phyloP scores from a whole-genome alignment of 805 yeast species.

The Hanseniaspora clermontiae region DNA sequence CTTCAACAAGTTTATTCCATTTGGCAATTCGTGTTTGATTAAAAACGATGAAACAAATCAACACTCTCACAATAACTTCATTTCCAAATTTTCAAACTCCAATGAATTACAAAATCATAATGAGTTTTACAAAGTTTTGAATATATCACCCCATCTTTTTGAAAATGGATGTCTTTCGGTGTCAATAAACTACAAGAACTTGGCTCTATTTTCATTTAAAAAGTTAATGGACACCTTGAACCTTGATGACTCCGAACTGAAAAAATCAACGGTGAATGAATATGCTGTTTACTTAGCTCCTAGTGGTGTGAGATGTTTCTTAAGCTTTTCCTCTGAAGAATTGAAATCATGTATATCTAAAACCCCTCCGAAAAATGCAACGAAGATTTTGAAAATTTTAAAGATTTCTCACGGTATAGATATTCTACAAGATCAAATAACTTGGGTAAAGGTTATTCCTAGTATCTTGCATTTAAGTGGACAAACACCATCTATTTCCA shows the following conservation, averaged over 20 bases:
- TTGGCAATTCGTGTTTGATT: slow-evolving; percentile 36
- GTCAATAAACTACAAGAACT: slow-evolving; percentile 26
- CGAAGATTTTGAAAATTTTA: slow-evolving; percentile 29
- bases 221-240: slow-evolving; percentile 17
- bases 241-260: slow-evolving; percentile 14
- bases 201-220: slow-evolving; percentile 28
- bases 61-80: not conserved
- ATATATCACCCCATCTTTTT: slow-evolving; percentile 38
- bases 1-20: slow-evolving; percentile 33
- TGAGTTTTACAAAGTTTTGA: slow-evolving; percentile 24
- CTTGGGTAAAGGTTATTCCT: slow-evolving; percentile 61
- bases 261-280: slow-evolving; percentile 11
- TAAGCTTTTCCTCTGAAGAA: slow-evolving; percentile 26
- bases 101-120: slow-evolving; percentile 14
- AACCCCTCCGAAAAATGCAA: slow-evolving; percentile 33
- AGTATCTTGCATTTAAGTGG: slow-evolving; percentile 57
- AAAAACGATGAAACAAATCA: slow-evolving; percentile 17
- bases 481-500: slow-evolving; percentile 49
- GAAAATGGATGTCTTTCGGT: slow-evolving; percentile 34
- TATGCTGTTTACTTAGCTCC: slow-evolving; percentile 39
- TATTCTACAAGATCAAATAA: slow-evolving; percentile 22
- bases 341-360: slow-evolving; percentile 28
- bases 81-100: not conserved
- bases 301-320: slow-evolving; percentile 40
- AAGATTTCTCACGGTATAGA: slow-evolving; percentile 29